Percentiles rank a stretch among this genome's conserved stretches.
Conservation (phyloP, 257 asterid species). For the Rubia yunnanensis region DNA sequence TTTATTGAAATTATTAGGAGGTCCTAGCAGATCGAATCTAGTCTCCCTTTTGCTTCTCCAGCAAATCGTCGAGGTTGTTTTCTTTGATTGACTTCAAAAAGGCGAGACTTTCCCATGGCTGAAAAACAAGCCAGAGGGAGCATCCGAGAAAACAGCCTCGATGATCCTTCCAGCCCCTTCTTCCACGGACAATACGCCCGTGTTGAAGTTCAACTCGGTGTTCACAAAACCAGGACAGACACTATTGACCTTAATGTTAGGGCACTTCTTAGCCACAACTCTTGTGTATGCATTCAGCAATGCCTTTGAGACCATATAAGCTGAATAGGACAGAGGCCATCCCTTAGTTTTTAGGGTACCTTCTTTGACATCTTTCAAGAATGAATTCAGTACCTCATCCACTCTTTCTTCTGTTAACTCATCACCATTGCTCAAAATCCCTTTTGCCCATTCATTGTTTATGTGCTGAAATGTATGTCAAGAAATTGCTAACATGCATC, state of each 20-base stretch:
- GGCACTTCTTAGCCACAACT: slow-evolving; percentile 38
- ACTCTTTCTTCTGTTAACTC: slow-evolving; percentile 41
- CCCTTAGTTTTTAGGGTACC: slow-evolving; percentile 31
- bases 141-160: slow-evolving; percentile 36
- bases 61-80: no score
- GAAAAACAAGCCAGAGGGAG: slow-evolving; percentile 45
- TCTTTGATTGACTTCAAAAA: no score
- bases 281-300: slow-evolving; percentile 53
- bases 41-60: no score
- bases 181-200: slow-evolving; percentile 29
- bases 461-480: slow-evolving; percentile 22
- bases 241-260: slow-evolving; percentile 30
- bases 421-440: slow-evolving; percentile 23
- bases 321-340: slow-evolving; percentile 30
- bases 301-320: slow-evolving; percentile 43
- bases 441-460: slow-evolving; percentile 29
- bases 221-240: slow-evolving; percentile 53
- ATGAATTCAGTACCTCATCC: slow-evolving; percentile 38
- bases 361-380: slow-evolving; percentile 41
- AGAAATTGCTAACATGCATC: not conserved
- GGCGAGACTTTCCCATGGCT: slow-evolving; percentile 22
- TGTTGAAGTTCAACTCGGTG: slow-evolving; percentile 36
- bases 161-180: slow-evolving; percentile 49
- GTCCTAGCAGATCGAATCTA: not conserved
- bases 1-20: not conserved